phyloP scores from a whole-genome alignment of 164 flowering plant species.

The Tinospora cordifolia region DNA sequence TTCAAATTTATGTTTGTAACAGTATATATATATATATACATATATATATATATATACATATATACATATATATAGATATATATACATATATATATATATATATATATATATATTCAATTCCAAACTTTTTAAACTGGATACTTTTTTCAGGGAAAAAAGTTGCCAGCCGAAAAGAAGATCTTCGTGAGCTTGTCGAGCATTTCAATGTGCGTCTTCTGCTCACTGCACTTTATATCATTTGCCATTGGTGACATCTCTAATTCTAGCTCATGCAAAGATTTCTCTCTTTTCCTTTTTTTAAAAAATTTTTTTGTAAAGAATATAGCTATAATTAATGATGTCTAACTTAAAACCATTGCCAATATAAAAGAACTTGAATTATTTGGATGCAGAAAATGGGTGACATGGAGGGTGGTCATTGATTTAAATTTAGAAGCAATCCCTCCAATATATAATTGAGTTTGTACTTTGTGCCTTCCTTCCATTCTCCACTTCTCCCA shows the following conservation, averaged over 20 bases:
- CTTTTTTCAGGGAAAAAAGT: slow-evolving; percentile 58
- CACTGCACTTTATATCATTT: neutral
- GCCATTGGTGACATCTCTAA: neutral
- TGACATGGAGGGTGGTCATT: neutral
- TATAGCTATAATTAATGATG: neutral
- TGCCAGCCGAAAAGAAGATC: slow-evolving; percentile 53
- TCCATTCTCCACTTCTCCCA: no score
- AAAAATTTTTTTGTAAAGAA: neutral
- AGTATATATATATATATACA: no score
- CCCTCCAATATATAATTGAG: no score
- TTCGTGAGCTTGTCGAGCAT: slow-evolving; percentile 74
- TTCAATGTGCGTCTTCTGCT: slow-evolving; percentile 68
- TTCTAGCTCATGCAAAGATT: neutral
- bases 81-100: no score
- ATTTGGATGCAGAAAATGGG: neutral
- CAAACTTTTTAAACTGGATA: neutral
- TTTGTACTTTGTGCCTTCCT: no score
- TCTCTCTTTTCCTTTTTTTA: neutral
- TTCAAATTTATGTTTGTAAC: neutral
- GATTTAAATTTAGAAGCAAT: no score
- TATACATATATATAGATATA: no score
- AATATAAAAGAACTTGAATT: neutral
- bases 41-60: no score
- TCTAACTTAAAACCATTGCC: neutral
- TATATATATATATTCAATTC: no score